phyloP scores from a whole-genome alignment of 2,329 filamentous ascomycete species.

The Hirsutella thompsonii region DNA sequence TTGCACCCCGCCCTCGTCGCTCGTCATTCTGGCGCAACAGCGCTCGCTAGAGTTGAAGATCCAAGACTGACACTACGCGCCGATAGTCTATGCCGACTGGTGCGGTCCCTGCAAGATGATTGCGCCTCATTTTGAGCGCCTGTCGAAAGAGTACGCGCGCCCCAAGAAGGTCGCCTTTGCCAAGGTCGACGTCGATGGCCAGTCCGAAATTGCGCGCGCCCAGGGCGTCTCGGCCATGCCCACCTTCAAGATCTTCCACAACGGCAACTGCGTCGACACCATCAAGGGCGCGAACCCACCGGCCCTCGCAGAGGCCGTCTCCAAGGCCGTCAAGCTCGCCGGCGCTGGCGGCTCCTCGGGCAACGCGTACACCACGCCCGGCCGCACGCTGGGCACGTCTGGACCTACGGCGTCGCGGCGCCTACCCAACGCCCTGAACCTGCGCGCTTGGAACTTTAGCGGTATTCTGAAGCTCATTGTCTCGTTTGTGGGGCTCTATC shows the following conservation, averaged over 20 bases:
- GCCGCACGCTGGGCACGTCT: constrained; percentile 38
- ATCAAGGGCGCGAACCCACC: constrained; percentile 71
- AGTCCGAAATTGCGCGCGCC: constrained; percentile 61
- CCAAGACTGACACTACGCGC: constrained; percentile 8
- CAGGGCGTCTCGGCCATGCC: constrained; percentile 83
- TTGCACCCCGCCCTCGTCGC: constrained; percentile 13
- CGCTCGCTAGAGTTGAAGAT: not conserved
- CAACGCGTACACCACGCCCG: constrained; percentile 38
- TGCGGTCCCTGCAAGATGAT: constrained; percentile 91
- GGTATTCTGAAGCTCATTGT: constrained; percentile 35
- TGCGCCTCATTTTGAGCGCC: constrained; percentile 74
- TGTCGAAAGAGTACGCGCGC: constrained; percentile 67
- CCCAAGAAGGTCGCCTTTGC: constrained; percentile 76
- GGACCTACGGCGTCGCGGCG: constrained; percentile 15
- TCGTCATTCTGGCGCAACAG: not conserved
- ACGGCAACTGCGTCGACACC: constrained; percentile 57
- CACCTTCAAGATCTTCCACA: constrained; percentile 85
- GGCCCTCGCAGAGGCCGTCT: constrained; percentile 63
- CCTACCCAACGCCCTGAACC: constrained; percentile 11
- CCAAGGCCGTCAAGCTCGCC: constrained; percentile 49
- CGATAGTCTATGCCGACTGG: constrained; percentile 83
- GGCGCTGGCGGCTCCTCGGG: constrained; percentile 23
- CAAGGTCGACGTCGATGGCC: constrained; percentile 82
- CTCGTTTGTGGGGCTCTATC: constrained; percentile 46
- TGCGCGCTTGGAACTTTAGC: constrained; percentile 12